Base-by-base conservation (phyloP, 208 protist genomes). In the Leishmania tarentolae region DNA sequence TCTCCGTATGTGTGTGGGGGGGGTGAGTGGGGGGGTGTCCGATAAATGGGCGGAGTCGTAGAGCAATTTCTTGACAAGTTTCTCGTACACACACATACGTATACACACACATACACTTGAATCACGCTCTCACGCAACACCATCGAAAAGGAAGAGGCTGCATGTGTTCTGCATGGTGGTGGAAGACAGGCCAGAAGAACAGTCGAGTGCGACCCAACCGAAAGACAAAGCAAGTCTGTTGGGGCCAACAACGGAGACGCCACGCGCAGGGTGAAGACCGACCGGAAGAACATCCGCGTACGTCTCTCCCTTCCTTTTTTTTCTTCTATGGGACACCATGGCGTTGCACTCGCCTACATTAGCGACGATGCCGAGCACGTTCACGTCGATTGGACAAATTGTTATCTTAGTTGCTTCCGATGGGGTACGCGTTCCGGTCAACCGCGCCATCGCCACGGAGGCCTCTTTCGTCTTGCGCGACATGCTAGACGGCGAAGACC, bases 391-490 rank as follows among this genome's bases (percentile, higher is more conserved):
- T 1, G 80, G 72, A 13, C 88, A 94, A 81, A 86, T 92, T 52
- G 79, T 97, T 4, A 84, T 94, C 35, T 77, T 97, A 9, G 91
- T 94, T 53, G 90, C 89, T 47, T 87, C 88, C 0, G 93, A 97
- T 82, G 92, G 93, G 21, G 85, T 84, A 2, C 89, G 88, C 5
- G 90, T 88, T 21, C 81, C 85, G 7, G 88, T 95, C 2, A 91
- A 82, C 46, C 90, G 91, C 56, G 84, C 92, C 76, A 90, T 92
- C 70, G 93, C 92, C 31, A 95, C 92, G 0, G 90, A 95, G 77
- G 93, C 92, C 11, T 94, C 90, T 11, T 89, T 90, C 63, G 86
- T 97, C 28, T 79, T 97, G 59, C 89, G 93, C 44, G 93, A 97
- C 72, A 72, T 97, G 31, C 85, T 97, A 6, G 93, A 97, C 68